phyloP scores from a whole-genome alignment of 208 protist genomes.

The Strigomonas oncopelti region DNA sequence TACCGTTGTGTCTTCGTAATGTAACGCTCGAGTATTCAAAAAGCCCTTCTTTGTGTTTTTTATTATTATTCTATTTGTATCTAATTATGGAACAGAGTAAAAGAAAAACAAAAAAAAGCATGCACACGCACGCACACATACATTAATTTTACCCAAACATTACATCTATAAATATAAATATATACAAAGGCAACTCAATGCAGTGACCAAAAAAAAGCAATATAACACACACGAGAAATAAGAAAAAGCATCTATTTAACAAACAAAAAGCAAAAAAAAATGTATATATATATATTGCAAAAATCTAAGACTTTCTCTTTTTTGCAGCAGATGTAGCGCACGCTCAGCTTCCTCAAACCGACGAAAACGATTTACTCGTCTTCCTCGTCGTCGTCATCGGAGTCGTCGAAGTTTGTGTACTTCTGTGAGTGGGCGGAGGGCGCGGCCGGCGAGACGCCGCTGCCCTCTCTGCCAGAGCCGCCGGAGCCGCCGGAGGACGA shows the following conservation, averaged over 20 bases:
- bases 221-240: neutral
- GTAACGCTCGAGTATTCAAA: too few relatives aligned
- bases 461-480: slow-evolving; percentile 16
- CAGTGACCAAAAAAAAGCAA: slow-evolving; percentile 9
- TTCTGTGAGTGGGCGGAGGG: slow-evolving; percentile 11
- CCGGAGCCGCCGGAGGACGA: slow-evolving; percentile 35
- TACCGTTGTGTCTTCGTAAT: too few relatives aligned
- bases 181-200: neutral
- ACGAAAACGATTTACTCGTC: too few relatives aligned
- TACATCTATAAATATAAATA: slow-evolving; percentile 8
- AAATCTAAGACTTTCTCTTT: neutral
- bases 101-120: neutral
- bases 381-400: slow-evolving; percentile 19
- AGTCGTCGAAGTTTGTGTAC: slow-evolving; percentile 47
- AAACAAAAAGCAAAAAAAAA: slow-evolving; percentile 7
- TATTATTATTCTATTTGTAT: neutral
- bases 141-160: too few relatives aligned
- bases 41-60: too few relatives aligned
- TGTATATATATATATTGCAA: neutral
- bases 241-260: slow-evolving; percentile 13
- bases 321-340: neutral
- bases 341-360: too few relatives aligned
- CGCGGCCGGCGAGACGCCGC: slow-evolving; percentile 15
- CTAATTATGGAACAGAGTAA: neutral
- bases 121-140: too few relatives aligned